Conservation (phyloP, 768 basidiomycete genomes). For the Amylocystis lapponica region DNA sequence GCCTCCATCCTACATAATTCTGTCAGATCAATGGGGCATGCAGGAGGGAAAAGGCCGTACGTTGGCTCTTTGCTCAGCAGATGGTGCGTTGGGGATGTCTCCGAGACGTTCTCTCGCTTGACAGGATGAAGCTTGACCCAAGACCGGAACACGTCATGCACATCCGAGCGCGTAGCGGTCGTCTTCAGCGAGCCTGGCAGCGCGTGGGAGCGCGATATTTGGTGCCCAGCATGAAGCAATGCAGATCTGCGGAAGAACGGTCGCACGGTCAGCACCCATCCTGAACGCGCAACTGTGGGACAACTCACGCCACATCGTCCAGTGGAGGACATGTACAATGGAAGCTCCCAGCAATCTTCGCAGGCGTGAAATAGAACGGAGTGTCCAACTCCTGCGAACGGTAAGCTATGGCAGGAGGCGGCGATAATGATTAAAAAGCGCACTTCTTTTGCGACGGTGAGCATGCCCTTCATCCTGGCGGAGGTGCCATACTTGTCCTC, state of each 20-base stretch:
- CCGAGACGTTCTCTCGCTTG: slow-evolving; percentile 74
- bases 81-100: slow-evolving; percentile 61
- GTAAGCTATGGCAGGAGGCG: neutral
- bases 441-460: slow-evolving; percentile 85
- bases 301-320: slow-evolving; percentile 65
- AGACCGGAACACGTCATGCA: slow-evolving; percentile 82
- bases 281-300: neutral
- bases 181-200: slow-evolving; percentile 89
- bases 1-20: slow-evolving; percentile 43
- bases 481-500: slow-evolving; percentile 69
- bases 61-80: slow-evolving; percentile 63
- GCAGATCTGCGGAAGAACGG: slow-evolving; percentile 57
- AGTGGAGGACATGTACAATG: slow-evolving; percentile 76
- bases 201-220: slow-evolving; percentile 89
- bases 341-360: slow-evolving; percentile 73
- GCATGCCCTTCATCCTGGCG: slow-evolving; percentile 90
- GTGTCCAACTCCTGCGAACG: slow-evolving; percentile 57
- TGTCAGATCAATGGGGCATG: neutral
- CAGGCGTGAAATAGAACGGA: slow-evolving; percentile 88
- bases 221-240: slow-evolving; percentile 78
- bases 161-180: slow-evolving; percentile 57
- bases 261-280: slow-evolving; percentile 4
- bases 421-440: slow-evolving; percentile 14
- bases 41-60: slow-evolving; percentile 35
- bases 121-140: slow-evolving; percentile 83